phyloP scores from a whole-genome alignment of 2,329 filamentous ascomycete species.

The Fusarium equiseti region DNA sequence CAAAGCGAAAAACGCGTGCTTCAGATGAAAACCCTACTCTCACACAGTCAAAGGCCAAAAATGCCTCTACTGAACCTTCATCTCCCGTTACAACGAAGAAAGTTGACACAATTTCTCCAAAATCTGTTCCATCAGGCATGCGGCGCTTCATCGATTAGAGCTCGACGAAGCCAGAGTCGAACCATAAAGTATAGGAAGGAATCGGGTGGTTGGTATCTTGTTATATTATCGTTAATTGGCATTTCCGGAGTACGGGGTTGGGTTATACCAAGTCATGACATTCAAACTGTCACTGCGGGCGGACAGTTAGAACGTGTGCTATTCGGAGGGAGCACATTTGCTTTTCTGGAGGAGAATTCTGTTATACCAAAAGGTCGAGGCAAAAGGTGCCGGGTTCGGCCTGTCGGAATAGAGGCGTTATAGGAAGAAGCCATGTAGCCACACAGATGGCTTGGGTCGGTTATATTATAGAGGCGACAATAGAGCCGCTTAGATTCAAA shows the following conservation, averaged over 20 bases:
- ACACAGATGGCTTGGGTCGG: slow-evolving; percentile 10
- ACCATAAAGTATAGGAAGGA: slow-evolving; percentile 6
- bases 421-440: slow-evolving; percentile 4
- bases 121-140: slow-evolving; percentile 57
- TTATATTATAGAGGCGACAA: slow-evolving; percentile 19
- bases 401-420: slow-evolving; percentile 38
- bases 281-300: slow-evolving; percentile 17
- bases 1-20: slow-evolving; percentile 9
- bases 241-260: slow-evolving; percentile 35
- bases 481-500: slow-evolving; percentile 17
- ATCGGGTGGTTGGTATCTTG: slow-evolving; percentile 19
- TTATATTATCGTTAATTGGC: slow-evolving; percentile 25
- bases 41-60: slow-evolving; percentile 24
- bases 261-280: slow-evolving; percentile 24
- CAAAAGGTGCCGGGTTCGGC: slow-evolving; percentile 20
- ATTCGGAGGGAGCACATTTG: slow-evolving; percentile 10
- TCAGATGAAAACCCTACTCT: slow-evolving; percentile 26
- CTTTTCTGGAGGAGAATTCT: slow-evolving; percentile 12
- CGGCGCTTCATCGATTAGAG: slow-evolving; percentile 52
- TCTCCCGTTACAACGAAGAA: slow-evolving; percentile 34
- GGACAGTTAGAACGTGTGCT: slow-evolving; percentile 25
- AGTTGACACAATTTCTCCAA: slow-evolving; percentile 59
- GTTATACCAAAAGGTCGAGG: slow-evolving; percentile 18
- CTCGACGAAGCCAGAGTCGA: not conserved
- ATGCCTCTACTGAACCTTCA: slow-evolving; percentile 27